phyloP scores from a whole-genome alignment of 495 filamentous ascomycete genomes.

The Penicillium manginii region DNA sequence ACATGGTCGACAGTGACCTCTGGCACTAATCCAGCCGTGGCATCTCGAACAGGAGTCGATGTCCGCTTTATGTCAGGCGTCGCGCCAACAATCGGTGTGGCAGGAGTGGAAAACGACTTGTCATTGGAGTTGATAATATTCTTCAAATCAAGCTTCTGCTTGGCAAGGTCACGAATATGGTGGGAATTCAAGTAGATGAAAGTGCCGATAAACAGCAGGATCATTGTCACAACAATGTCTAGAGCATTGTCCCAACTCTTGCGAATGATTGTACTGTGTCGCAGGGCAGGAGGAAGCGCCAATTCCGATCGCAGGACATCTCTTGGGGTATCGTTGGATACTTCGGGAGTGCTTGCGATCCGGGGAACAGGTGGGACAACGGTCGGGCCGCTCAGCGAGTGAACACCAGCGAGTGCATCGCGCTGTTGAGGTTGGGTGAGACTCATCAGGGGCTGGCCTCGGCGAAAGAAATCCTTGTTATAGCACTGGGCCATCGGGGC shows the following conservation, averaged over 20 bases:
- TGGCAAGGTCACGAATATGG: slow-evolving; percentile 50
- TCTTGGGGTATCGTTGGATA: slow-evolving; percentile 47
- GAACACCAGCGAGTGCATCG: slow-evolving; percentile 57
- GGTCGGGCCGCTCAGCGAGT: slow-evolving; percentile 48
- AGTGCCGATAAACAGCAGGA: slow-evolving; percentile 47
- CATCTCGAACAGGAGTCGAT: slow-evolving; percentile 22
- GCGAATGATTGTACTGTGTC: slow-evolving; percentile 56
- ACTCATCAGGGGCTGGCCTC: slow-evolving; percentile 46
- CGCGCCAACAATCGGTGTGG: slow-evolving; percentile 41
- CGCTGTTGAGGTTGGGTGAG: slow-evolving; percentile 47
- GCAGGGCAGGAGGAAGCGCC: slow-evolving; percentile 48
- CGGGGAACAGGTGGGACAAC: slow-evolving; percentile 41
- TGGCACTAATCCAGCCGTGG: slow-evolving; percentile 16
- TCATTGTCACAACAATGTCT: slow-evolving; percentile 53
- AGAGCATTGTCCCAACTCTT: slow-evolving; percentile 56
- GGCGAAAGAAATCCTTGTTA: slow-evolving; percentile 57
- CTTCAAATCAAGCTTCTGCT: slow-evolving; percentile 57
- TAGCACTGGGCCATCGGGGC: slow-evolving; percentile 68
- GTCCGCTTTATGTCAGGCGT: slow-evolving; percentile 34
- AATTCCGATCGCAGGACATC: slow-evolving; percentile 45
- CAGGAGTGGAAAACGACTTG: slow-evolving; percentile 47
- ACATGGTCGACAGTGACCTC: slow-evolving; percentile 43
- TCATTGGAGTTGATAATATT: slow-evolving; percentile 53
- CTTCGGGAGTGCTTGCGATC: slow-evolving; percentile 33
- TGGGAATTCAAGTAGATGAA: slow-evolving; percentile 58